Evolutionary conservation across 768 basidiomycete species (phyloP).

Genomic region (Lactarius sanguifluus): DNA sequence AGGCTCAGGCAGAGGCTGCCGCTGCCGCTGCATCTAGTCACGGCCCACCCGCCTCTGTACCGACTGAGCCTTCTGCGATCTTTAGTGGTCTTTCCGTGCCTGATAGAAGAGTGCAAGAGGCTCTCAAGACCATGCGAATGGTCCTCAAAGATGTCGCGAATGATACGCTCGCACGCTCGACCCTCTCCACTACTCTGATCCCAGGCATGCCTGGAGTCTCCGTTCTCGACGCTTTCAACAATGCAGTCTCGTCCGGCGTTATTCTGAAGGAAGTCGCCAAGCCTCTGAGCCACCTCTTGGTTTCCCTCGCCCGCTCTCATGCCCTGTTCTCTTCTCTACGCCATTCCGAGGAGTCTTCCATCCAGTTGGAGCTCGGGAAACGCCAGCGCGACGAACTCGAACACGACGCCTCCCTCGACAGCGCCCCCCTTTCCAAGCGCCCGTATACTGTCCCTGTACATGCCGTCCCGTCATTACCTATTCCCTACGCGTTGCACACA

Average conservation of each 20-base stretch:
- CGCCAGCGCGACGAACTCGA: slow-evolving; percentile 59
- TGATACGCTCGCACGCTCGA: slow-evolving; percentile 55
- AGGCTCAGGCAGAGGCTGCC: slow-evolving; percentile 51
- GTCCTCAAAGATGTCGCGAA: slow-evolving; percentile 58
- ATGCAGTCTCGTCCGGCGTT: slow-evolving; percentile 46
- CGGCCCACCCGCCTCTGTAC: slow-evolving; percentile 22
- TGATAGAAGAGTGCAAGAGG: slow-evolving; percentile 52
- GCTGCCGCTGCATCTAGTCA: slow-evolving; percentile 25
- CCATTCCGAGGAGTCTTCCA: slow-evolving; percentile 60
- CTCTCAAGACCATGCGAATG: slow-evolving; percentile 61
- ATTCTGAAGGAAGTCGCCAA: slow-evolving; percentile 55
- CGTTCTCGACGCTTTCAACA: slow-evolving; percentile 56
- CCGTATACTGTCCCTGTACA: slow-evolving; percentile 30
- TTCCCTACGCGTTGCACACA: slow-evolving; percentile 45
- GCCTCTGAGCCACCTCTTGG: slow-evolving; percentile 58
- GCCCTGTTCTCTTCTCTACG: slow-evolving; percentile 62
- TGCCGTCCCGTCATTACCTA: slow-evolving; percentile 28
- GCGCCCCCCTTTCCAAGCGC: slow-evolving; percentile 36
- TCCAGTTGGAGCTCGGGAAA: slow-evolving; percentile 70
- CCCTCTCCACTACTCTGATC: slow-evolving; percentile 52
- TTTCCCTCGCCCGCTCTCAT: slow-evolving; percentile 65
- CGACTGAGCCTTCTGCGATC: slow-evolving; percentile 11
- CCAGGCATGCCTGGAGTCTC: slow-evolving; percentile 49
- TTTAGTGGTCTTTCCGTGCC: not conserved
- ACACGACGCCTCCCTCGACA: slow-evolving; percentile 32